Conservation (phyloP, 202 grass and related monocot genomes). For the Tripidium arundinaceum region DNA sequence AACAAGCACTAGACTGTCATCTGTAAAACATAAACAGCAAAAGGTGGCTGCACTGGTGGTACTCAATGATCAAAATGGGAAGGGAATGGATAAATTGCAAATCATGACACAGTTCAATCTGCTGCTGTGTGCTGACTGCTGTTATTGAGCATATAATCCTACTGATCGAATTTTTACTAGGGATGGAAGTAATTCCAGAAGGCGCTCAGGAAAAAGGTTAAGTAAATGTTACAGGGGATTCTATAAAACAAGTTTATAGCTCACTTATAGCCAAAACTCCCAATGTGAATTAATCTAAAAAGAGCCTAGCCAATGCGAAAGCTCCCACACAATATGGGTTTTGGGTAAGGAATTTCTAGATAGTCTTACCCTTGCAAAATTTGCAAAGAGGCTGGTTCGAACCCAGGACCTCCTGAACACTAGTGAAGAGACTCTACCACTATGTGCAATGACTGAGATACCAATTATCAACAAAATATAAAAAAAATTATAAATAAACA, state of each 20-base stretch:
- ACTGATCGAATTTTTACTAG: background rate
- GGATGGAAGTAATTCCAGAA: constrained; percentile 1
- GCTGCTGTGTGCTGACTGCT: background rate
- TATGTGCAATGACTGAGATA: background rate
- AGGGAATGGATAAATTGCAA: background rate
- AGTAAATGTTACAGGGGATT: too few relatives aligned
- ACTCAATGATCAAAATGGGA: constrained; percentile 1
- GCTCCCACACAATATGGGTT: background rate
- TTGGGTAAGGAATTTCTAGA: background rate
- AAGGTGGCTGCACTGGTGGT: background rate
- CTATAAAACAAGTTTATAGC: too few relatives aligned
- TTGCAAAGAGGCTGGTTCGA: background rate
- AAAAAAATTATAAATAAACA: background rate
- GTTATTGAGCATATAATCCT: background rate
- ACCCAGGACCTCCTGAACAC: background rate
- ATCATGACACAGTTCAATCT: too few relatives aligned
- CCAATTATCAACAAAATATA: background rate
- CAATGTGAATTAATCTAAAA: too few relatives aligned
- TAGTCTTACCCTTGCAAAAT: background rate
- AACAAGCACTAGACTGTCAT: constrained; percentile 17
- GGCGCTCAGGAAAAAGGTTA: too few relatives aligned
- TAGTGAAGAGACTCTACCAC: background rate
- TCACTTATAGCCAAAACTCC: too few relatives aligned
- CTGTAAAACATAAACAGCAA: background rate
- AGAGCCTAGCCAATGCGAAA: too few relatives aligned